Base-by-base conservation (phyloP, 345 rosid species). In the Cardamine chenopodiifolia region DNA sequence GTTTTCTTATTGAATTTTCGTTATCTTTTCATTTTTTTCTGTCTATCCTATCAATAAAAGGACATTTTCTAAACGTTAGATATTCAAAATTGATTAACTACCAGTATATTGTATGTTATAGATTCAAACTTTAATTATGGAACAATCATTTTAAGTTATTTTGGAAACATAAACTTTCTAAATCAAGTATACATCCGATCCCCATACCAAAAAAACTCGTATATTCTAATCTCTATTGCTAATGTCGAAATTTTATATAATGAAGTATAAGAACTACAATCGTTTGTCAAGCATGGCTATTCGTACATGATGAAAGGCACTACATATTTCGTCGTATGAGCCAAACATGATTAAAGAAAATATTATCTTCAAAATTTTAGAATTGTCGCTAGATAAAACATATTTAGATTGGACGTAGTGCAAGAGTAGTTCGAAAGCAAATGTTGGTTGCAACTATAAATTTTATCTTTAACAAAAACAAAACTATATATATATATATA, bases 401-500 rank as follows among this genome's bases (percentile, higher is more conserved):
- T 45, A 56, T 63, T 45, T 64, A 17, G 71, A 55, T 55, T 32
- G 20, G 31, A 70, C 23, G 0, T 71, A 66, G 64, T 78, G 81
- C 80, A 35, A 70, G 81, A 71, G 76, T 78, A 58, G 81, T 34
- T 78, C 50, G 49, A 78, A 78, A 78, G 77, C 73, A 66, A 57
- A 71, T 62, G 63, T 71, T 78, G 63, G 68, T 78, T 78, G 42
- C 68, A 71, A 55, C 70, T 77, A 57, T 62, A 23, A 49, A 35
- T 67, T 60, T 2, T 47, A 31, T 31, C 9, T 31, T 31, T 31
- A 7, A n/a, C n/a, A 31, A 1, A 6, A 31, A 31, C 7, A 7
- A 31, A 31, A 31, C 8, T 1, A 28, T 4, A 31, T 6, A 26
- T 2, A 26, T 4, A 6, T 6, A 31, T 1, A 31, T 7, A 35